A percentile compares a stretch with the other conserved stretches of the same genome.
Evolutionary conservation across 1,139 yeast genomes (phyloP).

Genomic region (Candida glucosophila): DNA sequence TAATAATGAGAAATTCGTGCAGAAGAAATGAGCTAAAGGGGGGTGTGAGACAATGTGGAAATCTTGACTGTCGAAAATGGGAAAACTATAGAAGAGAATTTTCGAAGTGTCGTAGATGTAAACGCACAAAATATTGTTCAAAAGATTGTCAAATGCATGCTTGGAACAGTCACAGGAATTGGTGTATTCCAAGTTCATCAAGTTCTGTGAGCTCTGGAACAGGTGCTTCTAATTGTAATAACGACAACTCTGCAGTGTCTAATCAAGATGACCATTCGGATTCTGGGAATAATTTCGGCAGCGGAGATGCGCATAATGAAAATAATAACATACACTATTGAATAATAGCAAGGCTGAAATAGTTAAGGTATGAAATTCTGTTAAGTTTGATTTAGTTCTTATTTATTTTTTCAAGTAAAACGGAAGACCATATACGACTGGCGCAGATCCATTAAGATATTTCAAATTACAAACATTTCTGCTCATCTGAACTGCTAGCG

Average conservation of each 20-base stretch:
- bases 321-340: too few relatives aligned
- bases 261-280: conserved; percentile 1
- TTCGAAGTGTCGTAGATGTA: conserved; percentile 91
- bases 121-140: conserved; percentile 90
- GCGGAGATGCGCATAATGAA: too few relatives aligned
- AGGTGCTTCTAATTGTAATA: conserved; percentile 1
- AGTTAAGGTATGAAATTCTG: too few relatives aligned
- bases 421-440: conserved; percentile 23
- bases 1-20: conserved; percentile 91
- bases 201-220: conserved; percentile 6
- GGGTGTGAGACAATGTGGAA: conserved; percentile 93
- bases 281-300: too few relatives aligned
- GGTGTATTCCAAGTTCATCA: conserved; percentile 64
- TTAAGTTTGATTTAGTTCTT: too few relatives aligned
- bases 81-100: conserved; percentile 84
- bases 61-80: conserved; percentile 93
- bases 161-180: conserved; percentile 88
- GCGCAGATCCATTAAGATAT: conserved; percentile 26
- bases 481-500: conserved; percentile 37
- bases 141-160: conserved; percentile 86
- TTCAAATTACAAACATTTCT: conserved; percentile 7
- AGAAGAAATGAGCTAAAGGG: conserved; percentile 80
- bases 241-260: not conserved
- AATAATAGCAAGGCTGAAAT: too few relatives aligned
- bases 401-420: conserved; percentile 4